Evolutionary conservation across 305 asterid genomes (phyloP), one percentile per base, ranked within the genome.

Genomic region (Caryopteris hybrid): DNA sequence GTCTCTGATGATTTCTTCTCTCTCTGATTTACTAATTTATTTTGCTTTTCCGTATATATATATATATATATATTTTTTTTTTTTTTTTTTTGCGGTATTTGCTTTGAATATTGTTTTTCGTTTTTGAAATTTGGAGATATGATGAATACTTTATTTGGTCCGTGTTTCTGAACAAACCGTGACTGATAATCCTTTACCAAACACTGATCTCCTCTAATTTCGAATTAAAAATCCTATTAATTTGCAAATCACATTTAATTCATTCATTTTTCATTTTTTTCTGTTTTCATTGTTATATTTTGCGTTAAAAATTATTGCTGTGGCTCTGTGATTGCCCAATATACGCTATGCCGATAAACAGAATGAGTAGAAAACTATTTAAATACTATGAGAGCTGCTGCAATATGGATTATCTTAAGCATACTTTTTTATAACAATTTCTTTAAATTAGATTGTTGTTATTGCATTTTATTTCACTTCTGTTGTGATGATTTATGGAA

Each of bases 151-250:
- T 6, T 39, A 74, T 61, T 84, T 88, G 96, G 92, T 88, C 96
- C 92, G 92, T 88, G 96, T 88, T 88, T 84, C 96, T 84, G 96
- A 88, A 81, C 64, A 20, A 42, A 71, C 71, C 29, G 64, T 85
- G 93, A 83, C 84, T 48, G 96, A 84, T 23, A 78, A 63, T 61
- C 36, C 70, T 12, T 67, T 60, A 80, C 86, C 88, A 83, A 69
- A 8, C 31, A 70, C 67, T 34, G 68, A 74, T 75, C 75, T 80
- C 73, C 64, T 46, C 25, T 1, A 1, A n/a, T 2, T 1, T n/a
- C 7, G 0, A 14, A 13, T 34, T 52, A 8, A 41, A 7, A n/a
- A n/a, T n/a, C n/a, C n/a, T n/a, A n/a, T n/a, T n/a, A n/a, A n/a
- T n/a, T n/a, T n/a, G 25, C 14, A 3, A 34, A 41, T 7, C 7